Conservation (phyloP, 139 green algal species). For the Pseudopediastrum boryanum region DNA sequence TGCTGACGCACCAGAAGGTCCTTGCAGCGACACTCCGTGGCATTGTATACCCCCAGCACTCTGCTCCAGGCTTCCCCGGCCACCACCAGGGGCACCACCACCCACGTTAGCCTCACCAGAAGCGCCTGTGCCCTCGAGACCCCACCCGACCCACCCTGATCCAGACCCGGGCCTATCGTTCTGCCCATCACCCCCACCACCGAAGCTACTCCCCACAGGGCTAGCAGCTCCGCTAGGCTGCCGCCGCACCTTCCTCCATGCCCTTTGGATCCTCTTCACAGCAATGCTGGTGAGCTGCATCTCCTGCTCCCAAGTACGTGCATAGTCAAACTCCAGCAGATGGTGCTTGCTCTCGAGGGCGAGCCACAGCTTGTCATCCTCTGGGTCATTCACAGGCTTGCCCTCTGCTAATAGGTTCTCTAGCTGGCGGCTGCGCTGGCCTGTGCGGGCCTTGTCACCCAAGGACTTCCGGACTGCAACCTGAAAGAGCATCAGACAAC, state of each 20-base stretch:
- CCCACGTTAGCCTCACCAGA: not conserved
- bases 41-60: not conserved
- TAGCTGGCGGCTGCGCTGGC: slow-evolving; percentile 16
- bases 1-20: not conserved
- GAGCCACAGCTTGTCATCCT: slow-evolving; percentile 41
- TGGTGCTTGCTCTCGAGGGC: slow-evolving; percentile 34
- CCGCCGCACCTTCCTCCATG: slow-evolving; percentile 4
- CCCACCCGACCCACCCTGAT: not conserved
- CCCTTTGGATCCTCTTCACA: slow-evolving; percentile 36
- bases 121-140: not conserved
- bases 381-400: slow-evolving; percentile 37
- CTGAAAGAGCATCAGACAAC: slow-evolving; percentile 1
- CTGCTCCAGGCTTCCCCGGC: not conserved
- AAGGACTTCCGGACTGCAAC: slow-evolving; percentile 21
- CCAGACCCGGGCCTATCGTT: slow-evolving; percentile 1
- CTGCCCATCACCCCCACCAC: not conserved
- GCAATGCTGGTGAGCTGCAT: slow-evolving; percentile 23
- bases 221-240: too few relatives aligned
- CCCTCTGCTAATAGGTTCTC: slow-evolving; percentile 20
- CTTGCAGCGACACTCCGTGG: not conserved
- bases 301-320: slow-evolving; percentile 33
- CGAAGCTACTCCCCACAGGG: not conserved
- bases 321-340: slow-evolving; percentile 42
- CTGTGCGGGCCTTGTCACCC: not conserved
- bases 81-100: too few relatives aligned